Conservation (phyloP, 192 early-diverging fungal species). For the Dissophora globulifera region DNA sequence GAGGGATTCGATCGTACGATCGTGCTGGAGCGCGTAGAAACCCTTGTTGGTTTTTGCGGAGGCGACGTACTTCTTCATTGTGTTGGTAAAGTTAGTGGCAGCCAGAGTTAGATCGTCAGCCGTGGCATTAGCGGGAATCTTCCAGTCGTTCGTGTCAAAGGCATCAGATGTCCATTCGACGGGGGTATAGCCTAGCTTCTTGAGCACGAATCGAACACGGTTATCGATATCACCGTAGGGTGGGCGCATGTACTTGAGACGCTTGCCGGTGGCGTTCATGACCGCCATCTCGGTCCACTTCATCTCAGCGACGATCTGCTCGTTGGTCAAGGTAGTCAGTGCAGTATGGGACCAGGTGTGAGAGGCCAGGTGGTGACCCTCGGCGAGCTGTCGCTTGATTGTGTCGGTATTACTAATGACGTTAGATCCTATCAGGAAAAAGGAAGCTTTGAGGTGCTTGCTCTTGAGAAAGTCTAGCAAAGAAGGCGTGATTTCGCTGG, state of each 20-base stretch:
- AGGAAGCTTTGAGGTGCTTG: slow-evolving; percentile 52
- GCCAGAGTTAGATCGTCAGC: not conserved
- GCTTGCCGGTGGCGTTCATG: slow-evolving; percentile 56
- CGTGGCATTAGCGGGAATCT: not conserved
- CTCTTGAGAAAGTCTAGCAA: slow-evolving; percentile 57
- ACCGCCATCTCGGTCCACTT: slow-evolving; percentile 65
- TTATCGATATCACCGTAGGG: slow-evolving; percentile 75
- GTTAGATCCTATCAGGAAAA: slow-evolving; percentile 60
- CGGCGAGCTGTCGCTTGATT: slow-evolving; percentile 31
- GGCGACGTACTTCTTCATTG: slow-evolving; percentile 8
- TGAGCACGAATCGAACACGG: slow-evolving; percentile 70
- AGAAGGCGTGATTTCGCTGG: slow-evolving; percentile 39
- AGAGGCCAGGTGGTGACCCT: slow-evolving; percentile 57
- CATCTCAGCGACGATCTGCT: slow-evolving; percentile 71
- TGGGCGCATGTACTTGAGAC: slow-evolving; percentile 65
- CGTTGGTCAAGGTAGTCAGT: slow-evolving; percentile 66
- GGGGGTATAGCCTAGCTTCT: slow-evolving; percentile 62
- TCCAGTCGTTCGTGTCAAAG: slow-evolving; percentile 26
- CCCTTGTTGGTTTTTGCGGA: slow-evolving; percentile 4
- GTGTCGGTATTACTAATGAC: slow-evolving; percentile 53
- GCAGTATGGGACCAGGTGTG: slow-evolving; percentile 73
- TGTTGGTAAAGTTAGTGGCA: slow-evolving; percentile 3
- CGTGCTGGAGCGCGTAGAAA: slow-evolving; percentile 26
- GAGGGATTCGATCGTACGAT: not conserved
- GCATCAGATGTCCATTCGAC: slow-evolving; percentile 39